Base-by-base conservation (phyloP, 768 basidiomycete species). In the Leucocoprinus leucothites region DNA sequence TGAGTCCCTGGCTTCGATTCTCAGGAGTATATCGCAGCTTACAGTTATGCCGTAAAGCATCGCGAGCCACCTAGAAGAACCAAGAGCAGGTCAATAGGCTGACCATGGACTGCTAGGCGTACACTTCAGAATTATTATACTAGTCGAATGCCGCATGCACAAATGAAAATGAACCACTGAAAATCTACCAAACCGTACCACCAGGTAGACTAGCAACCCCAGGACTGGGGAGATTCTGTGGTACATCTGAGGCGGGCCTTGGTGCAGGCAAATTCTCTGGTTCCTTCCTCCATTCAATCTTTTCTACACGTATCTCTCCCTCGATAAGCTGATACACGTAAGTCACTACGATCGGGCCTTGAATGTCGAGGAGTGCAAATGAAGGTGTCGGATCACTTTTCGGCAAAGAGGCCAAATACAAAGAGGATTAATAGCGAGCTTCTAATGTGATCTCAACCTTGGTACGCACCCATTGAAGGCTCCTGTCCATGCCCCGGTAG, bases 311-410 rank as follows among this genome's bases (percentile, higher is more conserved):
- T 2, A 95, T 92, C 69, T 95, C 94, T 36, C 92, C 91, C 41
- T 95, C 93, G 41, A 96, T 88, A 25, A 96, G 82, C 65, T 95
- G 93, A 69, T 96, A 98, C 3, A 98, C 94, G 64, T 97, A 98
- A 2, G 96, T 98, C 24, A 97, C 94, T 31, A 99, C 91, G 9
- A 96, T 93, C 2, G 92, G 85, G 4, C 97, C 97, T 72, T 99
- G 97, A 34, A 99, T 87, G 67, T 98, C 97, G 89, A 99, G 93
- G 42, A 98, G 74, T 0, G 97, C 97, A 65, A 99, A 99, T 1
- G 93, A 94, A 0, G 97, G 96, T 1, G 82, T 94, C 2, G 89
- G 86, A 26, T 93, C 92, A 3, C 93, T 94, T 56, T 21, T 52
- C 36, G 9, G 16, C 36, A 40, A 22, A 26, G 48, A 45, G 19